Evolutionary conservation across 2,329 filamentous ascomycete genomes (phyloP), one percentile per base, ranked within the genome.

Genomic region (Reticulascus tulasneorum): DNA sequence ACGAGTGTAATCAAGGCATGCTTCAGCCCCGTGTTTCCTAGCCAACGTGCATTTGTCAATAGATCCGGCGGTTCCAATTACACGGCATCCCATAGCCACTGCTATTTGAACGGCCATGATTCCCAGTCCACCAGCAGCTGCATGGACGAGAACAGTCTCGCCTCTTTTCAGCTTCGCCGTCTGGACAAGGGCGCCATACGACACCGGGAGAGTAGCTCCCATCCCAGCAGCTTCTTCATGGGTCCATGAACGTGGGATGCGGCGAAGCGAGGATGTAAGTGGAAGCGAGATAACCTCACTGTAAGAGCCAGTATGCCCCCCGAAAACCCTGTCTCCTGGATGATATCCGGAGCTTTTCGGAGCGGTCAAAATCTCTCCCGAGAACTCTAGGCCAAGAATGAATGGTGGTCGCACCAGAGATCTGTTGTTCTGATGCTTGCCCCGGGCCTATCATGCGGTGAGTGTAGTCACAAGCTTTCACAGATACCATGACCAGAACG

Each of bases 381-480:
- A 62, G 47, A 80, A 81, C 50, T 81, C 76, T n/a, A 73, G 71
- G 10, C 77, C 77, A 1, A 79, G 64, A 2, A 65, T 67, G 55
- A 82, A 81, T 0, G 76, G 76, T 2, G 75, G 77, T 21, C 60
- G 61, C 23, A 76, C 66, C 35, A 75, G 67, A n/a, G 63, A 64
- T 20, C 59, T 63, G 50, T 79, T 79, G 51, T 80, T 81, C 48
- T 81, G 76, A 47, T 81, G 77, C 44, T 70, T 67, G 7, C 76
- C 77, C 48, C 65, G 64, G 3, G 71, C 71, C 62, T 66, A 23
- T 12, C 6, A 20, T 15, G 10, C 10, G 12, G 12, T 4, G n/a
- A 16, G 9, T 23, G 35, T 11, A 35, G 19, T 17, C 16, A 11
- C 17, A 24, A 28, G 8, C 13, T 9, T 19, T 9, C 16, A 16